Percentiles rank a stretch among this genome's conserved stretches.
These are phyloP conservation scores for Petunia hybrid DNA, from an alignment of 305 asterid species.

Conservation along the genomic window DNA sequence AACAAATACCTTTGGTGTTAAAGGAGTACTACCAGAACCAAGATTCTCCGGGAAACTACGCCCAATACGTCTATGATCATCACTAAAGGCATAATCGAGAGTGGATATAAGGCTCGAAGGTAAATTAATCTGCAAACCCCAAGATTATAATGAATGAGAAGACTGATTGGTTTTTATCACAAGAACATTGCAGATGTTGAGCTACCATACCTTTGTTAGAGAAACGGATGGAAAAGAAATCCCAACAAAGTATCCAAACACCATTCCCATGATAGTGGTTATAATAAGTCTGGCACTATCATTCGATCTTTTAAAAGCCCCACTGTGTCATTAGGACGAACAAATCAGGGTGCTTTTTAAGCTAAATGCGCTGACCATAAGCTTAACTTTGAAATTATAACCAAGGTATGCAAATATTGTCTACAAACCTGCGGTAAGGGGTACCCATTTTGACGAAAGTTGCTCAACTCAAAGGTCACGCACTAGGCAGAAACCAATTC, in stretches of 20 bases:
- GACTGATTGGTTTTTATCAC: conserved; percentile 14
- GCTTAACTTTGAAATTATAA: background rate
- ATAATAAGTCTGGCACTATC: conserved; percentile 65
- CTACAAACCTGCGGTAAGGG: conserved; percentile 66
- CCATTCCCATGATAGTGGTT: conserved; percentile 78
- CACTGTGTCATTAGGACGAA: conserved; percentile 54
- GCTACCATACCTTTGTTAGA: conserved; percentile 62
- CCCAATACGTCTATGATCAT: conserved; percentile 40
- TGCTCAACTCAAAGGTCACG: conserved; percentile 59
- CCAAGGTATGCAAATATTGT: conserved; percentile 21
- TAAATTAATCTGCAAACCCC: conserved; percentile 70
- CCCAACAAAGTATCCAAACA: conserved; percentile 86
- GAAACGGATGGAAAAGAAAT: conserved; percentile 83
- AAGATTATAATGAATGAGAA: conserved; percentile 26
- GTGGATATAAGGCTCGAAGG: conserved; percentile 71
- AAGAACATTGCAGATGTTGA: conserved; percentile 20
- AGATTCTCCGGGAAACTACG: conserved; percentile 86
- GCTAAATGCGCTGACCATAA: background rate
- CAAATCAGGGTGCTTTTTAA: background rate
- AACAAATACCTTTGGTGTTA: conserved; percentile 67
- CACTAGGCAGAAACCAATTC: conserved; percentile 57
- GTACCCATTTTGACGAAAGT: conserved; percentile 64
- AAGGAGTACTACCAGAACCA: conserved; percentile 75
- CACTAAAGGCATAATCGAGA: conserved; percentile 57
- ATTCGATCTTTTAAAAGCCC: conserved; percentile 66